Conservation (phyloP, 345 rosid species). For the Gossypium anomalum region DNA sequence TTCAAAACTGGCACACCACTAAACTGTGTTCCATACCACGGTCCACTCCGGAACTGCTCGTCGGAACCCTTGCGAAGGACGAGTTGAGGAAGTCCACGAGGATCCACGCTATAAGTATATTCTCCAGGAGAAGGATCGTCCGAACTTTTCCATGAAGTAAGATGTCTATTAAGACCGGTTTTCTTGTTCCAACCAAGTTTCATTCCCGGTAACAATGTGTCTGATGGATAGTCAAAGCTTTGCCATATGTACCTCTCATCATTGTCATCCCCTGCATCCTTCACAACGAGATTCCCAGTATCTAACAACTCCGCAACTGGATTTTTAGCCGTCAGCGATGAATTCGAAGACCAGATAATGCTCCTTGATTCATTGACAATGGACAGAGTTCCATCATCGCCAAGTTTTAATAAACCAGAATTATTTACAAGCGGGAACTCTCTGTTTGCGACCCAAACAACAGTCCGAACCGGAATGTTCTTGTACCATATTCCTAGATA, state of each 20-base stretch:
- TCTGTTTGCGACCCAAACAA: slow-evolving; percentile 48
- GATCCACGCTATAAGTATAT: slow-evolving; percentile 8
- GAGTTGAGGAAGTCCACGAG: slow-evolving; percentile 12
- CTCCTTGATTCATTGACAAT: slow-evolving; percentile 10
- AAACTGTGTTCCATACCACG: slow-evolving; percentile 23
- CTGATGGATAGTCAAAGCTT: slow-evolving; percentile 47
- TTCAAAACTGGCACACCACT: slow-evolving; percentile 25
- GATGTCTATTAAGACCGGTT: slow-evolving; percentile 10
- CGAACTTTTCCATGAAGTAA: slow-evolving; percentile 37
- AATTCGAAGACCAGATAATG: slow-evolving; percentile 11
- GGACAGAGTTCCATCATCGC: slow-evolving; percentile 14
- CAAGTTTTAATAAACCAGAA: slow-evolving; percentile 23
- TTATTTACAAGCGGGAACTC: not conserved
- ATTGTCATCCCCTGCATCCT: slow-evolving; percentile 16
- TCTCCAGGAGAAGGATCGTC: slow-evolving; percentile 25
- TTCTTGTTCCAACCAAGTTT: slow-evolving; percentile 37
- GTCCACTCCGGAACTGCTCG: slow-evolving; percentile 14
- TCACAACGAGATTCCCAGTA: slow-evolving; percentile 40
- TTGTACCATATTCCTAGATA: slow-evolving; percentile 47
- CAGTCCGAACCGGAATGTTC: slow-evolving; percentile 22
- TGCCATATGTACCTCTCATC: slow-evolving; percentile 37
- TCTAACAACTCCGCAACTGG: slow-evolving; percentile 1
- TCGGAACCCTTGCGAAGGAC: not conserved
- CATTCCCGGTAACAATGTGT: slow-evolving; percentile 45
- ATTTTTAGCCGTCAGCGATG: not conserved